phyloP scores from a whole-genome alignment of 1,284 basidiomycete genomes.

The Ceratobasidium sp. region DNA sequence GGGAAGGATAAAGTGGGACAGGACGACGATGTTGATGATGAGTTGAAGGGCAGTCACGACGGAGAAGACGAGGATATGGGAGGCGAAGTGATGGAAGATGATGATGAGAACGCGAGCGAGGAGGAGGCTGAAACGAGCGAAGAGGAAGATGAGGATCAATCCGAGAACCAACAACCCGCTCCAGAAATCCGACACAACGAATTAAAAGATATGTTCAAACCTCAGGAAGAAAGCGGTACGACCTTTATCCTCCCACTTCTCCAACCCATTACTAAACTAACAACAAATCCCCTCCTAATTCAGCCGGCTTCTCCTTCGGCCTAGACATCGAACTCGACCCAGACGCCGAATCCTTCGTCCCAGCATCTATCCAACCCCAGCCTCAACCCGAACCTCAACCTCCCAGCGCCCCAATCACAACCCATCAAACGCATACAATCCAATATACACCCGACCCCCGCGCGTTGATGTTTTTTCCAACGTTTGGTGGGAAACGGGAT shows the following conservation, averaged over 20 bases:
- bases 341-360: constrained; percentile 44
- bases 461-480: constrained; percentile 26
- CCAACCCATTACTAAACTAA: too few relatives aligned
- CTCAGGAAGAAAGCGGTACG: constrained; percentile 50
- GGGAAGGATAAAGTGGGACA: too few relatives aligned
- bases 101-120: neutral
- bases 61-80: too few relatives aligned
- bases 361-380: constrained; percentile 41
- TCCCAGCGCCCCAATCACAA: neutral
- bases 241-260: neutral
- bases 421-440: constrained; percentile 1
- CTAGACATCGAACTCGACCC: constrained; percentile 49
- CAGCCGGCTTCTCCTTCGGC: too few relatives aligned
- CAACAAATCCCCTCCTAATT: too few relatives aligned
- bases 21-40: neutral
- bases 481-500: constrained; percentile 39
- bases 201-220: constrained; percentile 52
- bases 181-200: constrained; percentile 29
- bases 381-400: constrained; percentile 9
- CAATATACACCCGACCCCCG: constrained; percentile 36
- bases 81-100: constrained; percentile 5
- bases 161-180: constrained; percentile 46
- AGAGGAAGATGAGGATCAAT: constrained; percentile 36
- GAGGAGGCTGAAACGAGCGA: neutral
- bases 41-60: constrained; percentile 26